A percentile compares a stretch with the other conserved stretches of the same genome.
Conservation (phyloP, 2,329 filamentous ascomycete species). For the Colletotrichum siamense region DNA sequence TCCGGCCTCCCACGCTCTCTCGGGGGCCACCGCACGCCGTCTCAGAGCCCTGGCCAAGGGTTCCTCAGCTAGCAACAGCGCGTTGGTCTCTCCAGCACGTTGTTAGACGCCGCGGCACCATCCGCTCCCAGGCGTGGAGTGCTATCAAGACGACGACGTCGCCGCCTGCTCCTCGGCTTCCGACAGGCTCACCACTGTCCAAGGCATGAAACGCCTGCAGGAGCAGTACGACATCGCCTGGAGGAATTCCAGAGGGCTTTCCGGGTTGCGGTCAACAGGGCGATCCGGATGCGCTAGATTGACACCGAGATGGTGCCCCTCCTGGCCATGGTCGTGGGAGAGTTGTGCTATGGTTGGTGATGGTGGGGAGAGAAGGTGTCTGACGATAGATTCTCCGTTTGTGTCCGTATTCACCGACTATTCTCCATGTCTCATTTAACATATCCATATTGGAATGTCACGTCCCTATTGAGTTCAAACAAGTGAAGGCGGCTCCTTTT, state of each 20-base stretch:
- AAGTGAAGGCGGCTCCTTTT: neutral
- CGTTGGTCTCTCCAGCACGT: neutral
- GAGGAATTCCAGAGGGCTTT: neutral
- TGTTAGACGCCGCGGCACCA: neutral
- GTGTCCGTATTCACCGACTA: neutral
- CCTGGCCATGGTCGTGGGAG: neutral
- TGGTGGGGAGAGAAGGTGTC: neutral
- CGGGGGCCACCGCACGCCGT: neutral
- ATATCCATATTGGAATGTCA: neutral
- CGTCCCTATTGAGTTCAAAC: neutral
- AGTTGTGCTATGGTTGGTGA: neutral
- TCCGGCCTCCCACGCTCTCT: neutral
- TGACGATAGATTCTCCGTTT: neutral
- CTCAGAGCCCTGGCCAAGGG: neutral
- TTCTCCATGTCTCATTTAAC: neutral
- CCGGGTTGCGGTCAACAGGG: neutral
- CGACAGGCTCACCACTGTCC: neutral
- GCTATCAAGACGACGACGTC: neutral
- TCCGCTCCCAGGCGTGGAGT: neutral
- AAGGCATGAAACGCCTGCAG: neutral
- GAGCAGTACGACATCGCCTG: neutral
- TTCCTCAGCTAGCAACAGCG: neutral
- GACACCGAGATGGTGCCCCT: neutral
- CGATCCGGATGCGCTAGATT: neutral
- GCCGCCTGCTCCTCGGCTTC: neutral